Conservation (phyloP, 1,284 basidiomycete species). For the Fomitiporia mediterranea region DNA sequence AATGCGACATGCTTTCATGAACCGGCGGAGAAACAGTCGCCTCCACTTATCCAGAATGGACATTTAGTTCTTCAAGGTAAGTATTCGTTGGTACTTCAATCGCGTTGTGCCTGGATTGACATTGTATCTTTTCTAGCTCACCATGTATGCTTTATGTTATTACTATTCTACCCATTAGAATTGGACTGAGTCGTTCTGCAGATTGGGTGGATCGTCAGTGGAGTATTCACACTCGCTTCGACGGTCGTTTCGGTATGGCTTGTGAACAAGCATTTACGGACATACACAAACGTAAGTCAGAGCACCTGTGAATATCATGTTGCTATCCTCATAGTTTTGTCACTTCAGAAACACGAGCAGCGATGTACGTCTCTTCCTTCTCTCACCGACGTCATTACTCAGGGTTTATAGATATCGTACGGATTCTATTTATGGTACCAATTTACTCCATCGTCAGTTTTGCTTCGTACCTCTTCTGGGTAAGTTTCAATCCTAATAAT, state of each 20-base stretch:
- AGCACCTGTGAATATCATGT: background rate
- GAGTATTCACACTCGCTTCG: slow-evolving; percentile 55
- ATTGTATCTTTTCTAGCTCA: slow-evolving; percentile 12
- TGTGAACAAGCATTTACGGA: slow-evolving; percentile 64
- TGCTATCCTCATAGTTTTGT: slow-evolving; percentile 11
- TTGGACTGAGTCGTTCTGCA: slow-evolving; percentile 24
- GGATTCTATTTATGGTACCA: slow-evolving; percentile 76
- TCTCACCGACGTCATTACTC: slow-evolving; percentile 24
- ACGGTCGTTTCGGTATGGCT: slow-evolving; percentile 63
- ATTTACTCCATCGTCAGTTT: slow-evolving; percentile 68
- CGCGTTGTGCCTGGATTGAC: background rate
- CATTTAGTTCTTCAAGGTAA: slow-evolving; percentile 32
- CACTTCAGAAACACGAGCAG: slow-evolving; percentile 57
- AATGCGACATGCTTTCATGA: slow-evolving; percentile 19
- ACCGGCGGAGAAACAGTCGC: slow-evolving; percentile 11
- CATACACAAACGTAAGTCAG: slow-evolving; percentile 61
- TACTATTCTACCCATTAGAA: background rate
- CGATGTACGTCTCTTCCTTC: slow-evolving; percentile 41
- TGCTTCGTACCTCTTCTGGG: slow-evolving; percentile 71
- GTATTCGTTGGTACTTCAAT: background rate
- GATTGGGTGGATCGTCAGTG: slow-evolving; percentile 72
- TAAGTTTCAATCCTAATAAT: slow-evolving; percentile 33
- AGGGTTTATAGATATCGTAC: slow-evolving; percentile 52
- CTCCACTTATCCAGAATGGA: slow-evolving; percentile 33
- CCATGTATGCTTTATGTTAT: slow-evolving; percentile 7